Conservation (phyloP, 2,329 filamentous ascomycete genomes). For the Pseudohalonectria lignicola region DNA sequence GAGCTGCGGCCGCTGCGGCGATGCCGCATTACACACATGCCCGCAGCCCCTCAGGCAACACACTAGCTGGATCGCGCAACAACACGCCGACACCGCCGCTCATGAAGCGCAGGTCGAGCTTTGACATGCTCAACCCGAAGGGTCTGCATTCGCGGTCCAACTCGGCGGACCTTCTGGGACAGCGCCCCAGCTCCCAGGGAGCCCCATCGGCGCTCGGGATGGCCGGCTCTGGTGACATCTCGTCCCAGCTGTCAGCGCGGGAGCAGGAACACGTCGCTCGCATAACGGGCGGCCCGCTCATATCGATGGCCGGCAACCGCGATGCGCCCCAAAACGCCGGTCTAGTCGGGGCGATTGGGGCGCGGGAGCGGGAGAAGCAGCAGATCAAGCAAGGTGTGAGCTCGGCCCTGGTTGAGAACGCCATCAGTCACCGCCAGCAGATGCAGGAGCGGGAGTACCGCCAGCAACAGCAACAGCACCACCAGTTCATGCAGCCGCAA, state of each 20-base stretch:
- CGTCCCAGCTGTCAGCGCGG: constrained; percentile 62
- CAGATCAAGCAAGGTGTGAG: constrained; percentile 59
- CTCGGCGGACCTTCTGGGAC: constrained; percentile 32
- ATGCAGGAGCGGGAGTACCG: constrained; percentile 12
- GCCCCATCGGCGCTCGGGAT: constrained; percentile 40
- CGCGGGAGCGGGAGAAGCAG: constrained; percentile 66
- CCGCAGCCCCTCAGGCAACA: constrained; percentile 44
- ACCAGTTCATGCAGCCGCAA: constrained; percentile 17
- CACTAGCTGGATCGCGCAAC: constrained; percentile 24
- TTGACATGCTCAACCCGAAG: constrained; percentile 22
- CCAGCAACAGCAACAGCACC: constrained; percentile 21
- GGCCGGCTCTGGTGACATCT: constrained; percentile 24
- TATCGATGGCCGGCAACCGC: constrained; percentile 51
- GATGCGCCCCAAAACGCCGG: constrained; percentile 43
- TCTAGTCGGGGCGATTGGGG: constrained; percentile 69
- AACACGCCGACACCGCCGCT: constrained; percentile 31
- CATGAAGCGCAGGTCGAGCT: constrained; percentile 24
- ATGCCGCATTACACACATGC: constrained; percentile 49
- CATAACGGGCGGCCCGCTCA: constrained; percentile 65
- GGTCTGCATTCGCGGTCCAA: constrained; percentile 30
- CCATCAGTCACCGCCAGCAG: constrained; percentile 54
- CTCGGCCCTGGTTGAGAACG: constrained; percentile 61
- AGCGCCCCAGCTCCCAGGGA: constrained; percentile 47
- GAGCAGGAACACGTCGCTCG: constrained; percentile 86
- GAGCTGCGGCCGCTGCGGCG: constrained; percentile 43